A percentile compares a stretch with the other conserved stretches of the same genome.
Evolutionary conservation across 2,329 filamentous ascomycete genomes (phyloP).

Genomic region (Hymenoscyphus fraxineus): DNA sequence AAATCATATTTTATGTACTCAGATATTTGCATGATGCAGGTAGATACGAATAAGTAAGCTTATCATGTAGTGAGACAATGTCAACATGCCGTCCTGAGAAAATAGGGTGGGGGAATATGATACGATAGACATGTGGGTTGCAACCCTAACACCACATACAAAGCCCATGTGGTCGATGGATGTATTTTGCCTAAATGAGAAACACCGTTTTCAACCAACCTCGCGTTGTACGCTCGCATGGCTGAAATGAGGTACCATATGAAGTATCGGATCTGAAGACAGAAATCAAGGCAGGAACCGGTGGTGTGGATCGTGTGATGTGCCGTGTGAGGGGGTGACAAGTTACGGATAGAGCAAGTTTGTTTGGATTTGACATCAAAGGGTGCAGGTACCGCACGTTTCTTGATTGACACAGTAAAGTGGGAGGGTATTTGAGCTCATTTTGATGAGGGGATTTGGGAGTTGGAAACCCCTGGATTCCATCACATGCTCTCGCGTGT

Average conservation of each 20-base stretch:
- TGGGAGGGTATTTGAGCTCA: neutral
- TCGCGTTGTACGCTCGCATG: constrained; percentile 4
- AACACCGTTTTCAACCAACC: constrained; percentile 6
- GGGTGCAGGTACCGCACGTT: neutral
- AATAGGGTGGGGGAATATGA: neutral
- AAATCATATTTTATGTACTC: neutral
- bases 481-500: too few species aligned
- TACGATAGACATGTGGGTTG: constrained; percentile 8
- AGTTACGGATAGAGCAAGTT: neutral
- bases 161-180: constrained; percentile 5
- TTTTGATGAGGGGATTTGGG: neutral
- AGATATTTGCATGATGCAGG: constrained; percentile 6
- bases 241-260: constrained; percentile 6
- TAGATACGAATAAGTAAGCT: constrained; percentile 14
- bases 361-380: neutral
- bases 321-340: constrained; percentile 4
- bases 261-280: neutral
- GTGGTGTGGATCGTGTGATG: constrained; percentile 9
- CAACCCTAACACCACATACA: constrained; percentile 6
- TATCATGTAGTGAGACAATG: constrained; percentile 13
- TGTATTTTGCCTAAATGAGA: constrained; percentile 12
- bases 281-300: constrained; percentile 10
- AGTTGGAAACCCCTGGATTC: neutral
- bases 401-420: constrained; percentile 1
- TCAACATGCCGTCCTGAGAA: neutral